Percentiles rank a stretch among this genome's conserved stretches.
phyloP scores from a whole-genome alignment of 768 basidiomycete genomes.

The Sistotremastrum suecicum region DNA sequence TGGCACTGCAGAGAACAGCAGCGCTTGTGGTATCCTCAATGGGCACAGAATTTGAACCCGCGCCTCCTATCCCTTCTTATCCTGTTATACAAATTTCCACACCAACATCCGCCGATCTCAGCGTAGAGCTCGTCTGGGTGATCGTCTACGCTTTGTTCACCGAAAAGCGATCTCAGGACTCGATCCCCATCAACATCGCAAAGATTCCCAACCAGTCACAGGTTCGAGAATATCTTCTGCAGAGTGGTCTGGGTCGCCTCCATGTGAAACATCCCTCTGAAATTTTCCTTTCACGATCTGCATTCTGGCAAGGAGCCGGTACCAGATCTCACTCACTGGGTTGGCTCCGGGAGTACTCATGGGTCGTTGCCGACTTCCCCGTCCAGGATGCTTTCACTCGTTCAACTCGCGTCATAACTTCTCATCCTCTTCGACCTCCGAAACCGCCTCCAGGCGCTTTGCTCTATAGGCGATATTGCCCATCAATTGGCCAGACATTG shows the following conservation, averaged over 20 bases:
- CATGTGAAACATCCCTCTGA: constrained; percentile 8
- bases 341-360: constrained; percentile 21
- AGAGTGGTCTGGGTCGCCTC: constrained; percentile 21
- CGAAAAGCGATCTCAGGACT: constrained; percentile 23
- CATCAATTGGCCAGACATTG: constrained; percentile 20
- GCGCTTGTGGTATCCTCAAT: no score
- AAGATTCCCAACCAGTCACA: constrained; percentile 15
- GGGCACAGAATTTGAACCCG: background rate
- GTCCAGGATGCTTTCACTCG: constrained; percentile 28
- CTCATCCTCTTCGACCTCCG: constrained; percentile 35
- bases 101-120: background rate
- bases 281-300: constrained; percentile 25
- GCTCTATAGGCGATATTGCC: constrained; percentile 24
- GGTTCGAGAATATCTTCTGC: constrained; percentile 23
- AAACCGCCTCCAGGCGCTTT: constrained; percentile 28
- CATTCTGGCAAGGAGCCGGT: constrained; percentile 40
- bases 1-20: no score
- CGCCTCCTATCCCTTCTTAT: background rate
- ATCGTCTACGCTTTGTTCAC: constrained; percentile 28
- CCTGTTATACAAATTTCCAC: background rate
- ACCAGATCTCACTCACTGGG: constrained; percentile 17
- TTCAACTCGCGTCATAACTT: constrained; percentile 30
- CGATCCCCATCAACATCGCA: constrained; percentile 25
- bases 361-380: constrained; percentile 20
- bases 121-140: constrained; percentile 19